These are phyloP conservation scores for Westerdykella ornata DNA, from an alignment of 2,329 filamentous ascomycete genomes.

Conservation along the genomic window DNA sequence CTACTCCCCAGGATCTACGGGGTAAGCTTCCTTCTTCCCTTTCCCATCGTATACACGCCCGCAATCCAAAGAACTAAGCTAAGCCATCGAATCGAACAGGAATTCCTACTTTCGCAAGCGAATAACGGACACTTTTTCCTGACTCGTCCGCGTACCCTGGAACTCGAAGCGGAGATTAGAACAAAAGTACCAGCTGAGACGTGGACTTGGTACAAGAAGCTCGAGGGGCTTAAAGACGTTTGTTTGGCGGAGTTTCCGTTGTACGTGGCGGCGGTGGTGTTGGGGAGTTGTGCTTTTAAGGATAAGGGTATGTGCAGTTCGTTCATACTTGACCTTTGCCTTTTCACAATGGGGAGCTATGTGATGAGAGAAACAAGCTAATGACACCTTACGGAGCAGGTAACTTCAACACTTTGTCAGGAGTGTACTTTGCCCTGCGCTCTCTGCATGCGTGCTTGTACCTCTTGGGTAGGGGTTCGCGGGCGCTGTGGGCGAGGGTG, in stretches of 20 bases:
- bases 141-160: neutral
- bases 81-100: neutral
- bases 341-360: too few species aligned
- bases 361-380: neutral
- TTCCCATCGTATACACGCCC: neutral
- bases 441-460: neutral
- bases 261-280: conserved; percentile 3
- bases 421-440: conserved; percentile 1
- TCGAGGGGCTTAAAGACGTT: neutral
- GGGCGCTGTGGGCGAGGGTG: neutral
- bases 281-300: conserved; percentile 2
- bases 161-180: neutral
- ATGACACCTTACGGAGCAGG: neutral
- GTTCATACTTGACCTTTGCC: too few species aligned
- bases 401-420: neutral
- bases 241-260: conserved; percentile 4
- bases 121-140: conserved; percentile 1
- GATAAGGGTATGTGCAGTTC: neutral
- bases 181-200: neutral
- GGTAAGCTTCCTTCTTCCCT: neutral
- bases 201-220: conserved; percentile 2
- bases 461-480: neutral
- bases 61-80: neutral
- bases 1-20: neutral
- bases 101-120: neutral